These are phyloP conservation scores for Colletotrichum sp. DNA, from an alignment of 2,329 filamentous ascomycete species.

Conservation along the genomic window DNA sequence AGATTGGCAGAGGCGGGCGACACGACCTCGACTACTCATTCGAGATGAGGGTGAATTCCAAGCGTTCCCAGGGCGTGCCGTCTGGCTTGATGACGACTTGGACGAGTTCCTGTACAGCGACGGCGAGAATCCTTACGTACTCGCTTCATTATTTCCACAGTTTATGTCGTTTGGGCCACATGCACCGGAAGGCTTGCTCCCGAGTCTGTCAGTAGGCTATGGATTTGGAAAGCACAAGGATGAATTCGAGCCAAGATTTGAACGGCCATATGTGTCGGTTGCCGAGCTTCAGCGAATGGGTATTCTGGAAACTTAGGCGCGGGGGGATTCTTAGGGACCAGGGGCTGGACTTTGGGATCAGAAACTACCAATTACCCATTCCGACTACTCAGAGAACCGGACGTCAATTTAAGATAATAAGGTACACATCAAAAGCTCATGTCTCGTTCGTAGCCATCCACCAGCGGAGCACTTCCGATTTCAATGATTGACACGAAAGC, in stretches of 20 bases:
- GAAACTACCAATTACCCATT: too few relatives aligned
- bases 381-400: too few relatives aligned
- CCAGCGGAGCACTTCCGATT: rapidly evolving
- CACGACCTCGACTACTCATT: neutral
- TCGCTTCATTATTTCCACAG: neutral
- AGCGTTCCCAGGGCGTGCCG: neutral
- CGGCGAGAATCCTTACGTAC: slow-evolving; percentile 26
- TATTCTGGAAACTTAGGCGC: neutral
- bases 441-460: too few relatives aligned
- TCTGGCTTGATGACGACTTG: slow-evolving; percentile 15
- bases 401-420: too few relatives aligned
- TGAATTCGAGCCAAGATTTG: neutral
- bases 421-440: too few relatives aligned
- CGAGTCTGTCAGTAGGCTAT: neutral
- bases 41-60: neutral
- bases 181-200: neutral
- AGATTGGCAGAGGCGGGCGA: slow-evolving; percentile 16
- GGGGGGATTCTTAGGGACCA: too few relatives aligned
- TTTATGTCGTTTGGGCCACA: neutral
- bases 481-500: too few relatives aligned
- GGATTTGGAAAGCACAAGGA: neutral
- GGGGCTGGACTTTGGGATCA: rapidly evolving
- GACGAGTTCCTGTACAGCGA: slow-evolving; percentile 26
- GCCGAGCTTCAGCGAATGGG: neutral
- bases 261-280: neutral